These are phyloP conservation scores for Fusarium foetens DNA, from an alignment of 2,329 filamentous ascomycete species.

Conservation along the genomic window DNA sequence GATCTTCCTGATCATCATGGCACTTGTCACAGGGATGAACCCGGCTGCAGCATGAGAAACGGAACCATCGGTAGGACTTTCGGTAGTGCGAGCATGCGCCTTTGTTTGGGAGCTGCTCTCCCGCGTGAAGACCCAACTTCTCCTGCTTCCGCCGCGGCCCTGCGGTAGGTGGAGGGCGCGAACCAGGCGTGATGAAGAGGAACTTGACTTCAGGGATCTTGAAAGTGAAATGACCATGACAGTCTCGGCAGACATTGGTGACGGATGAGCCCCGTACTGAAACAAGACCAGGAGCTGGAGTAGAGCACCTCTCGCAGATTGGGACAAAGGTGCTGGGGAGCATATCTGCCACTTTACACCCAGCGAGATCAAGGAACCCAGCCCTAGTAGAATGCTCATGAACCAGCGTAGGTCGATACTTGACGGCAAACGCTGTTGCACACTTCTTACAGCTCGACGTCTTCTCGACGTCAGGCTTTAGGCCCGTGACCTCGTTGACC, in stretches of 20 bases:
- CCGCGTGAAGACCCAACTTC: conserved; percentile 65
- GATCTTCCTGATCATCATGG: conserved; percentile 76
- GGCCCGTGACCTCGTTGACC: conserved; percentile 72
- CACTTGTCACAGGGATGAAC: conserved; percentile 75
- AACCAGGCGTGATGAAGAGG: conserved; percentile 71
- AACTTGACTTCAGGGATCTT: conserved; percentile 83
- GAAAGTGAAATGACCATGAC: conserved; percentile 83
- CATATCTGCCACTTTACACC: conserved; percentile 79
- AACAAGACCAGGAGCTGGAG: conserved; percentile 72
- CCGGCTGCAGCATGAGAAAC: conserved; percentile 70
- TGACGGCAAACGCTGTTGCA: conserved; percentile 60
- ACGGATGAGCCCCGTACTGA: conserved; percentile 79
- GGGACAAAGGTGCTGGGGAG: conserved; percentile 83
- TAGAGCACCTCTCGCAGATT: conserved; percentile 81
- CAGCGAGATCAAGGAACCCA: conserved; percentile 80
- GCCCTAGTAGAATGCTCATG: conserved; percentile 79
- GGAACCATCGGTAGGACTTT: conserved; percentile 71
- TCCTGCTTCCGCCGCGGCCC: conserved; percentile 61
- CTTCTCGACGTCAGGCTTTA: conserved; percentile 67
- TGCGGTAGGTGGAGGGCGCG: conserved; percentile 52
- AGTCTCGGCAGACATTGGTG: conserved; percentile 80
- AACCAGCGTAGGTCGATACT: conserved; percentile 74
- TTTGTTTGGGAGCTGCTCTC: conserved; percentile 63
- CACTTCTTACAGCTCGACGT: conserved; percentile 68
- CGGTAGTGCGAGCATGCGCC: conserved; percentile 69